These are phyloP conservation scores for Clausena lansium DNA, from an alignment of 345 rosid species.

Conservation along the genomic window DNA sequence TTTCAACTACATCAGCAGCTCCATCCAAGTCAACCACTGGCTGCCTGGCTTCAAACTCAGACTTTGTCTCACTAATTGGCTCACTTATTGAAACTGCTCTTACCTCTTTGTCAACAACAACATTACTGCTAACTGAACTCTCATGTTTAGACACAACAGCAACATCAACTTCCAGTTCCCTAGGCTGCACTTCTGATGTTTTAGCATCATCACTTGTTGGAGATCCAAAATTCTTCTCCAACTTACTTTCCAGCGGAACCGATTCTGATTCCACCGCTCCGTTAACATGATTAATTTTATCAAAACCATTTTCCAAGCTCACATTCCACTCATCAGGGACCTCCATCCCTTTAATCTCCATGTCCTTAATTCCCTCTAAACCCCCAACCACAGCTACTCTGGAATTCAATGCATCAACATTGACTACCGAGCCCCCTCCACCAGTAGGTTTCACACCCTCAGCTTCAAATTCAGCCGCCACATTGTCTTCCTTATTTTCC, in stretches of 20 bases:
- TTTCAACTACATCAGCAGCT: constrained; percentile 17
- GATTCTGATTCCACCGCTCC: constrained; percentile 22
- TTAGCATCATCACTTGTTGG: constrained; percentile 17
- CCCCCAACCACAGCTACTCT: constrained; percentile 39
- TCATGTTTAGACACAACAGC: constrained; percentile 4
- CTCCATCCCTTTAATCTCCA: constrained; percentile 30
- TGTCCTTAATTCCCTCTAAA: constrained; percentile 28
- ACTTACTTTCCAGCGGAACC: constrained; percentile 9
- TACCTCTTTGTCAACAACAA: constrained; percentile 15
- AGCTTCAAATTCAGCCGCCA: constrained; percentile 22
- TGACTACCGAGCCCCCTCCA: constrained; percentile 33
- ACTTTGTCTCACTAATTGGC: constrained; percentile 25
- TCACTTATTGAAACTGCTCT: constrained; percentile 14
- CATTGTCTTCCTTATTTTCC: constrained; percentile 10
- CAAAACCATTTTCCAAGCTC: constrained; percentile 48
- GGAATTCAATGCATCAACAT: constrained; percentile 20
- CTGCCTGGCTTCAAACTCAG: constrained; percentile 28
- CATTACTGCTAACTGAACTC: background rate
- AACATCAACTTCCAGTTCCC: constrained; percentile 21
- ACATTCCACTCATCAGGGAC: constrained; percentile 21
- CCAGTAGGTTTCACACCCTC: constrained; percentile 33
- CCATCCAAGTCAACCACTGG: constrained; percentile 17
- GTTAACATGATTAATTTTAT: constrained; percentile 29
- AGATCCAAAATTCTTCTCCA: constrained; percentile 26
- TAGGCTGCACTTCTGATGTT: constrained; percentile 18